Evolutionary conservation across 495 filamentous ascomycete species (phyloP), one percentile per base, ranked within the genome.

Genomic region (Xylaria castorea): DNA sequence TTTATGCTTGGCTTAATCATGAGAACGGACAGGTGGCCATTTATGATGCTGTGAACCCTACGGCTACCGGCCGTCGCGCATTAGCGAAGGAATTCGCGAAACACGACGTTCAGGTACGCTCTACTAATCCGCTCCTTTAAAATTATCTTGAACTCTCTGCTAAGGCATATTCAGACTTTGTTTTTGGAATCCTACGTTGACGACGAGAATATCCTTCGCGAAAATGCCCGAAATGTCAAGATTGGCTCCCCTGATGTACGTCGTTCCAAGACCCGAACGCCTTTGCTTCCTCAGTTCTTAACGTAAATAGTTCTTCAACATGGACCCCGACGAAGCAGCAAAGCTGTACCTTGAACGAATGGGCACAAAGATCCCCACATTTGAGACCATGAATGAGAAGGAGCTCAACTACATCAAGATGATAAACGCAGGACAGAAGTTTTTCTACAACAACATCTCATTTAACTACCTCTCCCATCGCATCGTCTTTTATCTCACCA

Each of bases 11-110:
- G 84, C 85, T 99, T 48, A 94, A 97, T 73, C 91, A 97, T 74
- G 97, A 98, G 77, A 98, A 98, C 76, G 97, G 97, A 16, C 97
- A 99, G 76, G 94, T 99, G 65, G 97, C 97, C 51, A 98, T 99
- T 65, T 99, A 98, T 77, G 97, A 99, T 84, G 96, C 97, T 34
- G 97, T 99, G n/a, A 98, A 98, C 77, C 94, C 95, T 14, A 88
- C 95, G 27, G 89, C 93, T 32, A 87, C 88, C 64, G 95, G 94
- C n/a, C 90, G 97, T 42, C 88, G 91, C 71, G 91, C 95, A 8
- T 85, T 99, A 11, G 95, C 94, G 0, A 97, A 97, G 79, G 95
- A 99, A 77, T 99, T 99, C 81, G 90, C 92, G 22, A 98, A 97
- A 82, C 93, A 97, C 81, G 92, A 97, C 78, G 94, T 98, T 48